phyloP scores from a whole-genome alignment of 2,329 filamentous ascomycete species.

The Aquanectria penicillioides region DNA sequence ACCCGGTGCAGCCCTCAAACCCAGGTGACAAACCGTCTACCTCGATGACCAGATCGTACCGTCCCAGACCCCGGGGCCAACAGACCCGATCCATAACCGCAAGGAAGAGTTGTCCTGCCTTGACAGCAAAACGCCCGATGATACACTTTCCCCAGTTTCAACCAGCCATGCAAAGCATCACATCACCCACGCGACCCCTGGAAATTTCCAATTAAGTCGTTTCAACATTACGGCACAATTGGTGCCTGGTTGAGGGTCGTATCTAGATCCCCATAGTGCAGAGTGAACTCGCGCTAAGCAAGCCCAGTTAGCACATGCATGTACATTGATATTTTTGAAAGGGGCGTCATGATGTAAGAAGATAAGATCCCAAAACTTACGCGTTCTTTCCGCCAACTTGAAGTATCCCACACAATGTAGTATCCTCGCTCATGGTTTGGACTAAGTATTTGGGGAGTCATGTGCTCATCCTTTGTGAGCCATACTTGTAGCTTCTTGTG shows the following conservation, averaged over 20 bases:
- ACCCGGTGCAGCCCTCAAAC: slow-evolving; percentile 35
- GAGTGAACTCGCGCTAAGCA: slow-evolving; percentile 65
- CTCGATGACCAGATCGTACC: slow-evolving; percentile 43
- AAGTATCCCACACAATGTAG: slow-evolving; percentile 73
- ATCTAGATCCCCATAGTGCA: slow-evolving; percentile 71
- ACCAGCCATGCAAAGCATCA: slow-evolving; percentile 28
- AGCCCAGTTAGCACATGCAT: slow-evolving; percentile 24
- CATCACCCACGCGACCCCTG: slow-evolving; percentile 15
- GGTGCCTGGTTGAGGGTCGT: slow-evolving; percentile 52
- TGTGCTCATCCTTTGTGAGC: slow-evolving; percentile 74
- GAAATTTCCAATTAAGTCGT: slow-evolving; percentile 21
- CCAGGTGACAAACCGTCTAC: slow-evolving; percentile 39
- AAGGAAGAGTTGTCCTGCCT: slow-evolving; percentile 43
- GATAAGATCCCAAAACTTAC: slow-evolving; percentile 57
- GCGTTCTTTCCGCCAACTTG: slow-evolving; percentile 70
- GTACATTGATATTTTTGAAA: too few species aligned
- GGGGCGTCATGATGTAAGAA: too few species aligned
- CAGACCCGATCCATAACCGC: slow-evolving; percentile 44
- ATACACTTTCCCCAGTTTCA: slow-evolving; percentile 34
- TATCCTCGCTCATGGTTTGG: slow-evolving; percentile 70
- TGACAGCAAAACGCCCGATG: slow-evolving; percentile 46
- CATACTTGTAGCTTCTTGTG: slow-evolving; percentile 74
- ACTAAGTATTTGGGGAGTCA: slow-evolving; percentile 69
- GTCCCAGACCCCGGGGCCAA: slow-evolving; percentile 42
- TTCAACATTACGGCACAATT: slow-evolving; percentile 38